Evolutionary conservation across 306 rosid species (phyloP), one percentile per base, ranked within the genome.

Genomic region (Chamaecrista fasciculata): DNA sequence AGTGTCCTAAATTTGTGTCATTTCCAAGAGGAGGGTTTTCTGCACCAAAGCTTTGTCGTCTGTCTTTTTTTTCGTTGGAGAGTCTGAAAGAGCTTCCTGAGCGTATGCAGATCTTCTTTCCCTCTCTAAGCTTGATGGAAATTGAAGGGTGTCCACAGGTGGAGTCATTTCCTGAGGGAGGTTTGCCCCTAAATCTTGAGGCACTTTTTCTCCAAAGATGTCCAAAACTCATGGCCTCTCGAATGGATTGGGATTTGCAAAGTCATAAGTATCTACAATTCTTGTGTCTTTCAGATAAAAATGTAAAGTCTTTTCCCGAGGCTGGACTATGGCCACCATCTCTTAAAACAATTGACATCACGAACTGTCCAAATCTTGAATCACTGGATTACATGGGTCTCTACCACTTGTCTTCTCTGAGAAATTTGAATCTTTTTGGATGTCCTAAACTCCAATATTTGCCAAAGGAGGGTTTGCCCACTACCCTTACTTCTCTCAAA

Each of bases 51-150:
- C n/a, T n/a, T n/a, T n/a, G n/a, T n/a, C n/a, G n/a, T n/a, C n/a
- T n/a, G n/a, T n/a, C n/a, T n/a, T n/a, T n/a, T n/a, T n/a, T n/a
- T n/a, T n/a, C n/a, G n/a, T 20, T 72, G 14, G 42, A 23, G 24
- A 60, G 31, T 23, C 51, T 69, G 25, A 69, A 70, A 62, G 42
- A 77, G 0, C 31, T 77, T 0, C 77, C 77, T 0, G 76, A 44
- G 12, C 10, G 49, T 15, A 76, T 76, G 76, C 33, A 53, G 14
- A 33, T 9, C 31, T 37, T 62, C n/a, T 51, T 71, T 72, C 77
- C 70, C 18, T 71, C 49, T 0, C 34, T 67, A n/a, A 0, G 0
- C 0, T 0, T 67, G 6, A 0, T 2, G 0, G 8, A 50, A 21
- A 0, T 0, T 0, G 0, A 8, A 1, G n/a, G n/a, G n/a, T 70